Evolutionary conservation across 257 asterid species (phyloP).

Genomic region (Verbena officinalis): DNA sequence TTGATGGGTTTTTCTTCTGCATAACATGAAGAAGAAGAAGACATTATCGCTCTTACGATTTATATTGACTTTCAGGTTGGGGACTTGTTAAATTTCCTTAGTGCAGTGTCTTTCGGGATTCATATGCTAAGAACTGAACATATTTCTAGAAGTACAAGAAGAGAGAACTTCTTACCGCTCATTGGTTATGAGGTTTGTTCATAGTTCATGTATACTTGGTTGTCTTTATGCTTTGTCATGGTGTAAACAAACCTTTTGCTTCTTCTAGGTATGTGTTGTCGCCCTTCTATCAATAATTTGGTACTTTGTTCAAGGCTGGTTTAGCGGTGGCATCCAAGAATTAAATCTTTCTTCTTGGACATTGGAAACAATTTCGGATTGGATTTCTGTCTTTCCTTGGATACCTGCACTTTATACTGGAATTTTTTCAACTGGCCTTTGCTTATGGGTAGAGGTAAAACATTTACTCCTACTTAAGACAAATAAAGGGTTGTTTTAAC

Average conservation of each 20-base stretch:
- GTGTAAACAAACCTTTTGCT: conserved; percentile 13
- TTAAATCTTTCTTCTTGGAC: conserved; percentile 54
- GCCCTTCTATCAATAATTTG: conserved; percentile 67
- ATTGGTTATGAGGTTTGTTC: conserved; percentile 74
- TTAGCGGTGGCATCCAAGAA: conserved; percentile 43
- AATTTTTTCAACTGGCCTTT: conserved; percentile 68
- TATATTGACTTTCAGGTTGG: conserved; percentile 56
- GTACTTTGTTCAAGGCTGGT: conserved; percentile 52
- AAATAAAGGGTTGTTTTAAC: not conserved
- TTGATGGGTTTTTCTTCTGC: conserved; percentile 4
- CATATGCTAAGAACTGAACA: conserved; percentile 85
- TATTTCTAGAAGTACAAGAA: conserved; percentile 59
- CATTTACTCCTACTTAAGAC: not conserved
- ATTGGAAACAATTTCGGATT: conserved; percentile 37
- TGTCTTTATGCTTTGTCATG: conserved; percentile 18
- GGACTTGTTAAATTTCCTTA: conserved; percentile 68
- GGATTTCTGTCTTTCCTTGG: conserved; percentile 68
- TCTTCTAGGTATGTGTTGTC: conserved; percentile 58
- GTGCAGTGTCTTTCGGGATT: conserved; percentile 80
- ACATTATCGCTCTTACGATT: conserved; percentile 4
- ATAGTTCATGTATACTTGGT: not conserved
- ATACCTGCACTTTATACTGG: conserved; percentile 84
- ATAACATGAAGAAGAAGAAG: not conserved
- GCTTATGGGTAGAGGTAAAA: conserved; percentile 81
- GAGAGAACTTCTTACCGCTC: conserved; percentile 62